These are phyloP conservation scores for Truncatella angustata DNA, from an alignment of 2,329 filamentous ascomycete genomes.

Conservation along the genomic window DNA sequence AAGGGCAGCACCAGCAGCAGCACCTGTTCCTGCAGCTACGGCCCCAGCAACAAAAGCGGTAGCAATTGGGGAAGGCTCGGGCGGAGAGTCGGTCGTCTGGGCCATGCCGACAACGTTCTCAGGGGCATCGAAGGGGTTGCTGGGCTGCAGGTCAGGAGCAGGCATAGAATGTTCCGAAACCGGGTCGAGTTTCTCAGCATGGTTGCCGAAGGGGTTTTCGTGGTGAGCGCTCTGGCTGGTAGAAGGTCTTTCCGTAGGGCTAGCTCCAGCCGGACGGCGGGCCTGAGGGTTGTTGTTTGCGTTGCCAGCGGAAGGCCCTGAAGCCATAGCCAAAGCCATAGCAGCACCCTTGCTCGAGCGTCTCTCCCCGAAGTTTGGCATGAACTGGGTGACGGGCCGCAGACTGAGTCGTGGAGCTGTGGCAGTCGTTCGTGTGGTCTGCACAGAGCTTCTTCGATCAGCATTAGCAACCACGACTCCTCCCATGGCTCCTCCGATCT, in stretches of 20 bases:
- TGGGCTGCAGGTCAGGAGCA: conserved; percentile 29
- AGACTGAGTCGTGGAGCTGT: conserved; percentile 79
- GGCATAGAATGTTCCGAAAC: conserved; percentile 26
- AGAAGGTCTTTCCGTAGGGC: conserved; percentile 47
- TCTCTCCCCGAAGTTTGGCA: conserved; percentile 63
- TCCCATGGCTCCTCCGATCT: conserved; percentile 44
- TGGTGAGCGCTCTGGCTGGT: conserved; percentile 47
- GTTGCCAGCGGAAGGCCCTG: too few relatives aligned
- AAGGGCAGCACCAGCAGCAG: conserved; percentile 36
- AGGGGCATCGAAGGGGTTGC: conserved; percentile 33
- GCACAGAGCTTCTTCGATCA: conserved; percentile 21
- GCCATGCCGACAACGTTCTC: conserved; percentile 37
- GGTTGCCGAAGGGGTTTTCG: conserved; percentile 70
- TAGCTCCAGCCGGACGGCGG: conserved; percentile 31
- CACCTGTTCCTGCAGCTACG: conserved; percentile 37
- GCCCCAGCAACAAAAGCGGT: too few relatives aligned
- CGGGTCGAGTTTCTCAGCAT: conserved; percentile 42
- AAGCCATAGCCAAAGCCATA: conserved; percentile 31
- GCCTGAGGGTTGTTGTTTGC: conserved; percentile 21
- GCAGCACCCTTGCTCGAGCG: conserved; percentile 48
- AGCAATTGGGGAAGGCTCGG: conserved; percentile 23
- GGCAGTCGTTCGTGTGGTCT: conserved; percentile 43
- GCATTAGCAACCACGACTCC: conserved; percentile 21
- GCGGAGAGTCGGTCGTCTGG: conserved; percentile 30
- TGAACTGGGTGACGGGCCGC: conserved; percentile 80